Conservation (phyloP, 2,329 filamentous ascomycete genomes). For the Didymellaceae sp. region DNA sequence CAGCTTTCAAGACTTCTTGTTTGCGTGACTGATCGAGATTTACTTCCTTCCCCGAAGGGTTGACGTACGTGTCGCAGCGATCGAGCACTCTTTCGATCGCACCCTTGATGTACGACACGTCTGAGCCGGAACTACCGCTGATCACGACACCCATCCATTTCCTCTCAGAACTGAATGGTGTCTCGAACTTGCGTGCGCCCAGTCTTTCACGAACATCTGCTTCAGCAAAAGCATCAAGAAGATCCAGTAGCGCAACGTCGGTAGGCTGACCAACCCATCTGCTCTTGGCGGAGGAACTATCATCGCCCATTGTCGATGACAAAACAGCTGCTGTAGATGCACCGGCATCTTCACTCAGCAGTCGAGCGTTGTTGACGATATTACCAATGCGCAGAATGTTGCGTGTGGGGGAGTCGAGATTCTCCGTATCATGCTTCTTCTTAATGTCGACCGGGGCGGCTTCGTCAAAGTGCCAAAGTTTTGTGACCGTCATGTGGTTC, state of each 20-base stretch:
- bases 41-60: constrained; percentile 83
- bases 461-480: constrained; percentile 92
- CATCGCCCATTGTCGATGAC: constrained; percentile 77
- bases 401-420: constrained; percentile 75
- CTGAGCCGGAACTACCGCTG: constrained; percentile 63
- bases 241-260: constrained; percentile 94
- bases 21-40: constrained; percentile 78
- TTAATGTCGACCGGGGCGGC: constrained; percentile 62
- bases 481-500: constrained; percentile 97
- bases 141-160: constrained; percentile 99
- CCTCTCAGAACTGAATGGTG: constrained; percentile 93
- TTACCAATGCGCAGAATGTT: constrained; percentile 91
- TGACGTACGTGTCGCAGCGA: constrained; percentile 89
- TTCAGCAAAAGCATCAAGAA: constrained; percentile 88
- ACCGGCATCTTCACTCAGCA: constrained; percentile 75
- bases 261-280: constrained; percentile 97
- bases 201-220: constrained; percentile 88
- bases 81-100: constrained; percentile 86
- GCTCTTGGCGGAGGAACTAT: constrained; percentile 72
- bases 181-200: constrained; percentile 81
- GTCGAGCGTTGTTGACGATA: constrained; percentile 90
- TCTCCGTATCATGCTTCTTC: constrained; percentile 58
- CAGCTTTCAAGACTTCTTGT: constrained; percentile 77
- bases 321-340: constrained; percentile 78
- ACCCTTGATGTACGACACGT: constrained; percentile 94